Evolutionary conservation across 306 rosid genomes (phyloP).

Genomic region (Citrullus amarus): DNA sequence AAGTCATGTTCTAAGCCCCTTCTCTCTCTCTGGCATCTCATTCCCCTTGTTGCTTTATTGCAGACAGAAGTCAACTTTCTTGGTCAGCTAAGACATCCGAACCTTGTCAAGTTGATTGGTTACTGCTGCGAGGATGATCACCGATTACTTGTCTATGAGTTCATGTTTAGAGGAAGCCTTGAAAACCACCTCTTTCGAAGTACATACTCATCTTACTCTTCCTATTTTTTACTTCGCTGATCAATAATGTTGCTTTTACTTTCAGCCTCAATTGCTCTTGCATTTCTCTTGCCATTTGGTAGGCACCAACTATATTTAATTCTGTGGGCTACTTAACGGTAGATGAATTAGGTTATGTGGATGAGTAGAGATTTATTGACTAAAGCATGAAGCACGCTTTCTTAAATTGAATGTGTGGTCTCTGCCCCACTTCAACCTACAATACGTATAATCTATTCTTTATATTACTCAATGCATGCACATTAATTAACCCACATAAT

Average conservation of each 20-base stretch:
- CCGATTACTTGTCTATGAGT: conserved; percentile 89
- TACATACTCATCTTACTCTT: conserved; percentile 21
- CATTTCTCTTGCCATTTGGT: background rate
- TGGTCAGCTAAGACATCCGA: conserved; percentile 93
- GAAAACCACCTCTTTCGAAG: conserved; percentile 96
- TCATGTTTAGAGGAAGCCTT: conserved; percentile 96
- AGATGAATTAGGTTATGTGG: background rate
- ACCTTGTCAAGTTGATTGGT: conserved; percentile 94
- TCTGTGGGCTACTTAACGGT: background rate
- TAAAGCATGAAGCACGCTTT: background rate
- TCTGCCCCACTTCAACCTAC: background rate
- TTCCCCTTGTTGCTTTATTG: background rate
- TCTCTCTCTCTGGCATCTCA: background rate
- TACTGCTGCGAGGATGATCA: conserved; percentile 98
- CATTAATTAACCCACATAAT: background rate
- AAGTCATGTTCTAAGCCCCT: background rate
- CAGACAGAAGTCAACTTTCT: conserved; percentile 98
- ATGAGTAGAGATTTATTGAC: background rate
- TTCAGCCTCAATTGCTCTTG: background rate
- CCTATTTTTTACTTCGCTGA: background rate
- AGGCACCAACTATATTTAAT: background rate
- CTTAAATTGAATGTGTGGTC: background rate
- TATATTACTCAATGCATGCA: background rate
- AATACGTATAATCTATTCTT: background rate
- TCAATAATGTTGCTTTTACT: background rate